These are phyloP conservation scores for Candolleomyces eurysporus DNA, from an alignment of 768 basidiomycete species.

Conservation along the genomic window DNA sequence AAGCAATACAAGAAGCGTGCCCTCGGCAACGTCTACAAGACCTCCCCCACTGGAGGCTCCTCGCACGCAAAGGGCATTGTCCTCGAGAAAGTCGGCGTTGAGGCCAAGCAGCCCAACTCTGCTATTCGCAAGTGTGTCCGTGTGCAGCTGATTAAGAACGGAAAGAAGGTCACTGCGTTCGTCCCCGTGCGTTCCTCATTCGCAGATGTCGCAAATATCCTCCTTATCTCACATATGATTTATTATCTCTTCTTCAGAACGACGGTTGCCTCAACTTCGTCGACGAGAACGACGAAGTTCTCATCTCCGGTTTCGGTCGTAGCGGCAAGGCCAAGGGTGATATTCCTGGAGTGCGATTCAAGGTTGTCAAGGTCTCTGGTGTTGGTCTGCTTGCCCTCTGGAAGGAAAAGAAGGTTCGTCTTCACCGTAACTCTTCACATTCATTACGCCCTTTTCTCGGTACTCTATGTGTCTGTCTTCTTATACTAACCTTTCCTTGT, in stretches of 20 bases:
- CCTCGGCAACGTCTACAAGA: constrained; percentile 99
- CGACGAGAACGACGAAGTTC: constrained; percentile 99
- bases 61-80: constrained; percentile 99
- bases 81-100: constrained; percentile 99
- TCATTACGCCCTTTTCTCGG: neutral
- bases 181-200: constrained; percentile 70
- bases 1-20: constrained; percentile 99
- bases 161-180: constrained; percentile 99
- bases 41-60: constrained; percentile 97
- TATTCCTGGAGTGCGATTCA: constrained; percentile 99
- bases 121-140: constrained; percentile 99
- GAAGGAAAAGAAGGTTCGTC: constrained; percentile 97
- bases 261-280: constrained; percentile 98
- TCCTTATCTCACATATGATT: neutral
- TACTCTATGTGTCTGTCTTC: constrained; percentile 2
- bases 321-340: constrained; percentile 99
- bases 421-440: neutral
- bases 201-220: constrained; percentile 3
- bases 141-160: constrained; percentile 99
- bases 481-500: neutral
- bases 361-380: constrained; percentile 99
- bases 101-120: constrained; percentile 99
- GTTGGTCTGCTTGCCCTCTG: constrained; percentile 97
- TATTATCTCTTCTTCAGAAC: constrained; percentile 49
- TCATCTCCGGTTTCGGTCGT: constrained; percentile 99